Conservation (phyloP, 306 rosid species). For the Begonia loranthoides region DNA sequence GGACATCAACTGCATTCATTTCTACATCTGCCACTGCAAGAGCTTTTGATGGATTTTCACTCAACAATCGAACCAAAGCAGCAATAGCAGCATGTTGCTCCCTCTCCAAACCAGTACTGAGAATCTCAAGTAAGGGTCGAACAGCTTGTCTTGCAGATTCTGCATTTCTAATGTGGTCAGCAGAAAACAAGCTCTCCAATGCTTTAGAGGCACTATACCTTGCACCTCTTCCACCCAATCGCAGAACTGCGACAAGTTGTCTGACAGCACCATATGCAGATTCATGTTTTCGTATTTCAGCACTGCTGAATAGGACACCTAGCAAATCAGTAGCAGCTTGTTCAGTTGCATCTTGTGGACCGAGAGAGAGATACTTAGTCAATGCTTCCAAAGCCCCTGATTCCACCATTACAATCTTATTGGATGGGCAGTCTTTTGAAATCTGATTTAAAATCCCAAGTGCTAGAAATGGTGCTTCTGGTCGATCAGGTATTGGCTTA, state of each 20-base stretch:
- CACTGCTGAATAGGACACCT: conserved; percentile 86
- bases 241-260: conserved; percentile 97
- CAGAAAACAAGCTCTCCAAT: conserved; percentile 93
- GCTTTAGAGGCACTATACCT: conserved; percentile 96
- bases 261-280: conserved; percentile 88
- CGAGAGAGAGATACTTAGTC: conserved; percentile 85
- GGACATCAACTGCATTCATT: conserved; percentile 99
- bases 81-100: conserved; percentile 99
- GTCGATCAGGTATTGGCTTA: conserved; percentile 98
- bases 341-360: conserved; percentile 95
- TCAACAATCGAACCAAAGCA: conserved; percentile 81
- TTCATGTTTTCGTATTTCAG: conserved; percentile 88
- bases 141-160: conserved; percentile 90
- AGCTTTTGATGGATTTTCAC: conserved; percentile 94
- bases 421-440: conserved; percentile 77
- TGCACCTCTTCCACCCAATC: conserved; percentile 93
- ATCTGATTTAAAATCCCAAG: conserved; percentile 85
- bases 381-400: conserved; percentile 93
- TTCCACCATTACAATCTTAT: conserved; percentile 88
- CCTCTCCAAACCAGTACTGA: conserved; percentile 82
- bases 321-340: conserved; percentile 95
- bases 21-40: conserved; percentile 97
- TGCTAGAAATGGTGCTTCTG: conserved; percentile 95
- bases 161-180: conserved; percentile 92
- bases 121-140: conserved; percentile 98